These are phyloP conservation scores for Cladophialophora chaetospira DNA, from an alignment of 2,329 filamentous ascomycete species.

Conservation along the genomic window DNA sequence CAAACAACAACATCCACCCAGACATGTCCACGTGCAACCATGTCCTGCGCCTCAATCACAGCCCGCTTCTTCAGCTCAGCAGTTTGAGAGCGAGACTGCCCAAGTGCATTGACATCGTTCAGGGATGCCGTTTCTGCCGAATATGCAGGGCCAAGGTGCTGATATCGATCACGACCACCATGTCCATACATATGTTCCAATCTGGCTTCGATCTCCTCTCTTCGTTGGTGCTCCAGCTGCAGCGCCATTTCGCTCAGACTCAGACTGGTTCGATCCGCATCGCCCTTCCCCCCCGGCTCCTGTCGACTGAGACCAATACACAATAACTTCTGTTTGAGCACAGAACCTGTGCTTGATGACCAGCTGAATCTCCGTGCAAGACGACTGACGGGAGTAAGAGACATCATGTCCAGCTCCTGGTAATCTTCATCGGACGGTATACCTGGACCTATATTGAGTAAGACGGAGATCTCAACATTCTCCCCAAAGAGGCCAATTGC, in stretches of 20 bases:
- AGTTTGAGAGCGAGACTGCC: background rate
- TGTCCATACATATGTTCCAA: conserved; percentile 16
- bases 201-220: conserved; percentile 12
- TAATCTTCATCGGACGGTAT: conserved; percentile 18
- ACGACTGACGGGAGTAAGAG: conserved; percentile 10
- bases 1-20: conserved; percentile 13
- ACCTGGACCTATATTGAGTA: conserved; percentile 22
- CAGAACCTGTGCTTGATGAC: conserved; percentile 4
- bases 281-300: background rate
- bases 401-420: conserved; percentile 18
- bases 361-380: conserved; percentile 21
- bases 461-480: conserved; percentile 15
- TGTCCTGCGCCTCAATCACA: conserved; percentile 5
- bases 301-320: background rate
- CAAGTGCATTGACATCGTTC: conserved; percentile 20
- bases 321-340: background rate
- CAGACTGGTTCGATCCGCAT: background rate
- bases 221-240: conserved; percentile 16
- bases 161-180: conserved; percentile 11
- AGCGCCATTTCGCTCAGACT: conserved; percentile 16
- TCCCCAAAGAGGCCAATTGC: conserved; percentile 11
- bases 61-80: conserved; percentile 6
- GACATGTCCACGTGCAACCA: conserved; percentile 14
- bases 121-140: conserved; percentile 15
- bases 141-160: conserved; percentile 23